Evolutionary conservation across 257 asterid species (phyloP).

Genomic region (Euphrasia confusa): DNA sequence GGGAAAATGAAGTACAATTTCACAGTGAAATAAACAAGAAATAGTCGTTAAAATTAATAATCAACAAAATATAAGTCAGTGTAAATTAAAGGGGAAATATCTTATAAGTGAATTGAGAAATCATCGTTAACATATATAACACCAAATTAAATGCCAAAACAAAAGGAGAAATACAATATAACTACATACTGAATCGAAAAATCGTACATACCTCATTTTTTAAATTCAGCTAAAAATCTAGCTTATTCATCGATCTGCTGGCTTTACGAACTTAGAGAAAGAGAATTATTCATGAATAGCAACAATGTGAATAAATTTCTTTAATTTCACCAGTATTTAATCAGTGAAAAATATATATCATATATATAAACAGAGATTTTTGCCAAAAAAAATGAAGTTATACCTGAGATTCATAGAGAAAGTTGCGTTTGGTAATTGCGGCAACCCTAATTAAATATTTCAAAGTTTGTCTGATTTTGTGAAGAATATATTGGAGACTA

Average conservation of each 20-base stretch:
- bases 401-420: background rate
- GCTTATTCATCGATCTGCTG: background rate
- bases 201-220: background rate
- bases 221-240: background rate
- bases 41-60: no score
- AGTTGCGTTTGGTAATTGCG: background rate
- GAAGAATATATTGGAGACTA: background rate
- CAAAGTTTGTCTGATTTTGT: background rate
- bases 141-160: background rate
- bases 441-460: slow-evolving; percentile 5
- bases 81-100: no score
- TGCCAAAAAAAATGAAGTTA: background rate
- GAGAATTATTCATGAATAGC: no score
- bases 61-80: no score
- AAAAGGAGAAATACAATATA: background rate
- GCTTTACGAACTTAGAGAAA: no score
- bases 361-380: background rate
- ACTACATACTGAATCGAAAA: background rate
- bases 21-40: no score
- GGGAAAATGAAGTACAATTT: no score
- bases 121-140: no score
- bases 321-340: no score
- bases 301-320: no score
- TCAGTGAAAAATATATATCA: no score
- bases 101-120: no score